Conservation (phyloP, 2,329 filamentous ascomycete species). For the Annulohypoxylon truncatum region DNA sequence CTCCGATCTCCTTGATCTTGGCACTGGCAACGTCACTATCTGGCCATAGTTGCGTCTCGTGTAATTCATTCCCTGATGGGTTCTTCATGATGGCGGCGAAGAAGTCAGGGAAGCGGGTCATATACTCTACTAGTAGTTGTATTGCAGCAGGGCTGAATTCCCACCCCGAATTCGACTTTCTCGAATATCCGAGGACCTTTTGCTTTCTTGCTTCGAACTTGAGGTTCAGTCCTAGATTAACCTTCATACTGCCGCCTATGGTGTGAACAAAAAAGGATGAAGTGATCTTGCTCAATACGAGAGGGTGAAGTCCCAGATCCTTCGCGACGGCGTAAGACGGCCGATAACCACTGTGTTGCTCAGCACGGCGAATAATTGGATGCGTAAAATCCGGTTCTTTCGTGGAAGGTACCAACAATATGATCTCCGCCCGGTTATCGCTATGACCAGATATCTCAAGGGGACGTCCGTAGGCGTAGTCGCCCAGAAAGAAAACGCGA, state of each 20-base stretch:
- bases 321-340: conserved; percentile 91
- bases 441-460: conserved; percentile 83
- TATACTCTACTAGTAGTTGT: conserved; percentile 84
- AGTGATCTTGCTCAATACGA: conserved; percentile 94
- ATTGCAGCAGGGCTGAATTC: conserved; percentile 92
- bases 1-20: conserved; percentile 92
- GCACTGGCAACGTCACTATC: conserved; percentile 75
- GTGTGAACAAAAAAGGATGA: conserved; percentile 87
- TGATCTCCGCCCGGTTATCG: conserved; percentile 80
- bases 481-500: conserved; percentile 91
- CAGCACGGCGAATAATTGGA: conserved; percentile 76
- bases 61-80: conserved; percentile 84
- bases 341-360: conserved; percentile 78
- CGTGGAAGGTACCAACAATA: conserved; percentile 76
- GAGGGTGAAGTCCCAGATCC: conserved; percentile 81
- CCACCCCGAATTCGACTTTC: conserved; percentile 88
- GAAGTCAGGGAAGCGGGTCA: conserved; percentile 94
- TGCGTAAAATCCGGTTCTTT: conserved; percentile 86
- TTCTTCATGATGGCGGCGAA: conserved; percentile 89
- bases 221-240: conserved; percentile 93
- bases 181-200: conserved; percentile 95
- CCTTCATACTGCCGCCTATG: conserved; percentile 77
- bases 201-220: conserved; percentile 97
- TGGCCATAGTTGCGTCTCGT: conserved; percentile 87
- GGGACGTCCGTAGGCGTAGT: conserved; percentile 91